A percentile compares a stretch with the other conserved stretches of the same genome.
phyloP scores from a whole-genome alignment of 208 protist genomes.

The Acanthamoeba culbertsoni region DNA sequence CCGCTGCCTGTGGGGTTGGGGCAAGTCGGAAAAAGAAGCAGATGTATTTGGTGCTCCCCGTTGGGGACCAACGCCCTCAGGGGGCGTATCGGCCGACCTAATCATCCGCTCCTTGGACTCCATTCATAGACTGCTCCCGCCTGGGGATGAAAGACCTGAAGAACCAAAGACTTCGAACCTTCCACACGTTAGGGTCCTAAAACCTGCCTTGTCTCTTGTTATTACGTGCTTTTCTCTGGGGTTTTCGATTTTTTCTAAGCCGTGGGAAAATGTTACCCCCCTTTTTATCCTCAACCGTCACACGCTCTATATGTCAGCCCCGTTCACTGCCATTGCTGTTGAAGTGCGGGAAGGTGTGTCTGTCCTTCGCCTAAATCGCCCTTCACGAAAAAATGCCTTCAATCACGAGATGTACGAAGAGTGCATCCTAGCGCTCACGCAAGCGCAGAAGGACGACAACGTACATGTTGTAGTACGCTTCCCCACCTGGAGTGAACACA shows the following conservation, averaged over 20 bases:
- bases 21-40: neutral
- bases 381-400: constrained; percentile 32
- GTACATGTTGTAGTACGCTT: neutral
- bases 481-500: neutral
- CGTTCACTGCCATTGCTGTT: neutral
- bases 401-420: constrained; percentile 57
- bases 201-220: too few species aligned
- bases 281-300: neutral
- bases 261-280: neutral
- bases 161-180: too few species aligned
- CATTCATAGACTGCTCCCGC: too few species aligned
- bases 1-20: neutral
- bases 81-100: neutral
- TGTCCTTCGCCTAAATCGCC: constrained; percentile 1
- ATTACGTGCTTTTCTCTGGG: too few species aligned
- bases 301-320: too few species aligned
- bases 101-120: neutral
- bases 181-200: too few species aligned
- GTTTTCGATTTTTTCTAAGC: too few species aligned
- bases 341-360: constrained; percentile 4
- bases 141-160: too few species aligned
- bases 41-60: neutral
- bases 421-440: constrained; percentile 7
- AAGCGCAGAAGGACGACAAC: neutral
- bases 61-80: too few species aligned